Conservation (phyloP, 2,329 filamentous ascomycete genomes). For the Niveomyces coronatus region DNA sequence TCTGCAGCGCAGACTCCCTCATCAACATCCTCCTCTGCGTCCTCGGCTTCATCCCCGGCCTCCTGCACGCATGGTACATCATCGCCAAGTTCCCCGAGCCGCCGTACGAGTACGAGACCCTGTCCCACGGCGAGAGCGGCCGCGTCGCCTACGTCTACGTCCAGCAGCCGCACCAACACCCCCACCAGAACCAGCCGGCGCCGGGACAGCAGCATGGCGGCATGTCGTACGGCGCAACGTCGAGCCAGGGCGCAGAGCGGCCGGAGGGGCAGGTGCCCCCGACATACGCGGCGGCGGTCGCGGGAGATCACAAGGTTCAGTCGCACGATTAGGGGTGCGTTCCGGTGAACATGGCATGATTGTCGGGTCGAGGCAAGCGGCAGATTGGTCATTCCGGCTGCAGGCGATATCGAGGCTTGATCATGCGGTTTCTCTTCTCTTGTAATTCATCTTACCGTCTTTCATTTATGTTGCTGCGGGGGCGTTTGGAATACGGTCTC, state of each 20-base stretch:
- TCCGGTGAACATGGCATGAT: too few relatives aligned
- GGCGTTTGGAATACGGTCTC: too few relatives aligned
- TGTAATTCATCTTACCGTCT: too few relatives aligned
- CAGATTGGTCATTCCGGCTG: too few relatives aligned
- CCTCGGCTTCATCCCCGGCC: slow-evolving; percentile 71
- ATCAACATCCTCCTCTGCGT: slow-evolving; percentile 90
- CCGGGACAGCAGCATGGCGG: slow-evolving; percentile 44
- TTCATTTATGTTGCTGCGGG: too few relatives aligned
- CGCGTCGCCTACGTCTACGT: slow-evolving; percentile 68
- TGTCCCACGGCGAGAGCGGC: slow-evolving; percentile 36
- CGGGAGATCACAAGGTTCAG: slow-evolving; percentile 88
- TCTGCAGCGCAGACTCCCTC: slow-evolving; percentile 84
- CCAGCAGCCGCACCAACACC: slow-evolving; percentile 33
- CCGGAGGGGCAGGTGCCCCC: slow-evolving; percentile 47
- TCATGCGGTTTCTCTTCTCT: too few relatives aligned
- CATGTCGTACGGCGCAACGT: slow-evolving; percentile 15
- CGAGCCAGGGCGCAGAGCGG: slow-evolving; percentile 26
- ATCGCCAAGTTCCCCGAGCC: slow-evolving; percentile 80
- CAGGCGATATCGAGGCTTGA: too few relatives aligned
- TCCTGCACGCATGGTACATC: slow-evolving; percentile 96
- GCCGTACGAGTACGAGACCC: slow-evolving; percentile 57
- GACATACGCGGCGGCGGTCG: slow-evolving; percentile 81
- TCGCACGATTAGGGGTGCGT: slow-evolving; percentile 5
- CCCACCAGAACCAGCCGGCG: slow-evolving; percentile 24
- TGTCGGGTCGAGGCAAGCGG: too few relatives aligned